These are phyloP conservation scores for Prunus mira DNA, from an alignment of 306 rosid genomes.

Conservation along the genomic window DNA sequence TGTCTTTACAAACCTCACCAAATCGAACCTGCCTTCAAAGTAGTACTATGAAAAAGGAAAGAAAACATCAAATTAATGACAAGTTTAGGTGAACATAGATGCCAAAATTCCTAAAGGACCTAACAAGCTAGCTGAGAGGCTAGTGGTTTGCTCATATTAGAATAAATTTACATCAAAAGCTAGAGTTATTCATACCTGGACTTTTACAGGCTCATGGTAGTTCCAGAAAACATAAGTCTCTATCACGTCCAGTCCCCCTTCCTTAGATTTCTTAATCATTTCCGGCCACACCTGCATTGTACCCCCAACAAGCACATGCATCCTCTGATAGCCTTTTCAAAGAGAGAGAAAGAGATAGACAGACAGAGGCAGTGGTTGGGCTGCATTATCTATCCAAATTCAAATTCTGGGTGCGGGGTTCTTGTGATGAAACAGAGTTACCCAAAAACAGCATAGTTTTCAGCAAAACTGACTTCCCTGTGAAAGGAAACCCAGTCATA, in stretches of 20 bases:
- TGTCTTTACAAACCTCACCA: slow-evolving; percentile 25
- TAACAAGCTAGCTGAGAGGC: neutral
- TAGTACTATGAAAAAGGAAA: slow-evolving; percentile 4
- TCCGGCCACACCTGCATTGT: slow-evolving; percentile 22
- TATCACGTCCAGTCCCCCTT: slow-evolving; percentile 18
- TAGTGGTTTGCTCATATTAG: neutral
- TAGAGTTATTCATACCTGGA: neutral
- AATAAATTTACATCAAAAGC: neutral
- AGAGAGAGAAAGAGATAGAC: too few species aligned
- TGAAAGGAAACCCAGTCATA: neutral
- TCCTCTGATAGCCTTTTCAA: neutral
- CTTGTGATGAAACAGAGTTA: neutral
- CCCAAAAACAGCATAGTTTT: neutral
- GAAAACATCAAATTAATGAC: neutral
- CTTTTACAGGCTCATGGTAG: slow-evolving; percentile 16
- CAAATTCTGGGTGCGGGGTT: neutral
- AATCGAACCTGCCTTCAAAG: slow-evolving; percentile 30
- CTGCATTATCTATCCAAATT: neutral
- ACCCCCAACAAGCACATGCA: neutral
- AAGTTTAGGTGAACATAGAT: neutral
- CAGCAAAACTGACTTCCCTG: neutral
- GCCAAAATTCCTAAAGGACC: neutral
- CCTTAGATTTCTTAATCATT: slow-evolving; percentile 10
- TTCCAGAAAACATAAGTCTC: slow-evolving; percentile 22
- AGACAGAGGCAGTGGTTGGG: too few species aligned